A percentile compares a stretch with the other conserved stretches of the same genome.
These are phyloP conservation scores for Cyberlindnera sargentensis DNA, from an alignment of 805 yeast species.

Conservation along the genomic window DNA sequence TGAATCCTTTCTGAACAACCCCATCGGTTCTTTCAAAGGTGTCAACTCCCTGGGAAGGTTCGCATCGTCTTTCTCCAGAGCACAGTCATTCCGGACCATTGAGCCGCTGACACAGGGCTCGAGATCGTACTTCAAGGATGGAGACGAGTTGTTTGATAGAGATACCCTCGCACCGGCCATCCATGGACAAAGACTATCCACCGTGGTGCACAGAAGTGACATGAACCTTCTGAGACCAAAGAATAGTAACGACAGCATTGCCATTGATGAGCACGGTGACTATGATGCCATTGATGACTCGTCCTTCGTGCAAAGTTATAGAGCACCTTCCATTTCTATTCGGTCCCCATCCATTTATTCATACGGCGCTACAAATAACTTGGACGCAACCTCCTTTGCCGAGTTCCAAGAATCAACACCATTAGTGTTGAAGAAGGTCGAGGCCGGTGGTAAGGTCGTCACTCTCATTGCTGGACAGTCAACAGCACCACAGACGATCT, in stretches of 20 bases:
- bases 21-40: constrained; percentile 56
- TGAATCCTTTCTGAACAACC: constrained; percentile 34
- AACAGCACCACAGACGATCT: constrained; percentile 69
- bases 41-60: constrained; percentile 67
- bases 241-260: constrained; percentile 15
- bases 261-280: constrained; percentile 23
- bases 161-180: constrained; percentile 58
- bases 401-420: constrained; percentile 44
- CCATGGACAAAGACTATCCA: constrained; percentile 57
- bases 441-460: constrained; percentile 64
- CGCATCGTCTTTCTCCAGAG: constrained; percentile 73
- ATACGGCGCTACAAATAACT: constrained; percentile 25
- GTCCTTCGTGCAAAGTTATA: constrained; percentile 25
- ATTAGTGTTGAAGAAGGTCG: constrained; percentile 53
- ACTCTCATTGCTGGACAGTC: constrained; percentile 78
- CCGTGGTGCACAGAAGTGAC: constrained; percentile 36
- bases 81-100: constrained; percentile 62
- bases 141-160: constrained; percentile 64
- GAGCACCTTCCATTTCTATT: constrained; percentile 18
- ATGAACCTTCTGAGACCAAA: constrained; percentile 21
- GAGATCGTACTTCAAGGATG: constrained; percentile 57
- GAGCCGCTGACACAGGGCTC: constrained; percentile 34
- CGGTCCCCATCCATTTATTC: constrained; percentile 15
- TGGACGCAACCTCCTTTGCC: constrained; percentile 33
- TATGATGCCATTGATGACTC: constrained; percentile 34